phyloP scores from a whole-genome alignment of 768 basidiomycete genomes.

The Cystofilobasidium ferigula region DNA sequence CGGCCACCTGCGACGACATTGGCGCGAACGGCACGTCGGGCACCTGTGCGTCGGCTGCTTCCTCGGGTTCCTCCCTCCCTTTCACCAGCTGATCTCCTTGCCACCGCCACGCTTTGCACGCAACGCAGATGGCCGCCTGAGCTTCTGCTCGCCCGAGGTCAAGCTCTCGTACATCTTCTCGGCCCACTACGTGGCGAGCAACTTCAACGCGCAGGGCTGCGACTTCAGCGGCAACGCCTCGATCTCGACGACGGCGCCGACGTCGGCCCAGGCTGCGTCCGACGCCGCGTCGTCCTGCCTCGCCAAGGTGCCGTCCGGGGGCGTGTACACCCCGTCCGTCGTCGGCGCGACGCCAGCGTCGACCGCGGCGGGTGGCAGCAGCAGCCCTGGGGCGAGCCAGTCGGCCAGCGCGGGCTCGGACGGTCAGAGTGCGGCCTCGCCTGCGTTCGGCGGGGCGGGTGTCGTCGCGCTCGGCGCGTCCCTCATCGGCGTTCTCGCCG shows the following conservation, averaged over 20 bases:
- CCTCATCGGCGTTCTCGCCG: neutral
- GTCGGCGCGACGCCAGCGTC: neutral
- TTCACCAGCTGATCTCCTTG: neutral
- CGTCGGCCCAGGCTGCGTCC: neutral
- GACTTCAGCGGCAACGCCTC: slow-evolving; percentile 77
- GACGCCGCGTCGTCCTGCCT: slow-evolving; percentile 13
- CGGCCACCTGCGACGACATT: slow-evolving; percentile 52
- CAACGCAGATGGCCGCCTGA: neutral
- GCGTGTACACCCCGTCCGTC: slow-evolving; percentile 21
- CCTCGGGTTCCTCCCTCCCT: neutral
- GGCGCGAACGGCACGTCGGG: slow-evolving; percentile 62
- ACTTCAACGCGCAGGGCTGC: slow-evolving; percentile 54
- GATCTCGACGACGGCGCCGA: slow-evolving; percentile 44
- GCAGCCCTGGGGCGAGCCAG: neutral
- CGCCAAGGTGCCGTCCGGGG: slow-evolving; percentile 7
- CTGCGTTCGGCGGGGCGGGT: neutral
- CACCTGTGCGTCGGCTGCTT: slow-evolving; percentile 29
- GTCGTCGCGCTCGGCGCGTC: neutral
- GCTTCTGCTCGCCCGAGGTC: slow-evolving; percentile 45
- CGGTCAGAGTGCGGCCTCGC: neutral
- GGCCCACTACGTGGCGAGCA: slow-evolving; percentile 57
- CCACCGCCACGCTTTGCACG: neutral
- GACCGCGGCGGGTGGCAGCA: neutral
- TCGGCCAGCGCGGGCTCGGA: neutral
- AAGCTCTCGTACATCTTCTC: slow-evolving; percentile 76